Percentiles rank a stretch among this genome's conserved stretches.
Conservation (phyloP, 345 rosid genomes). For the Melastoma malabathricum region DNA sequence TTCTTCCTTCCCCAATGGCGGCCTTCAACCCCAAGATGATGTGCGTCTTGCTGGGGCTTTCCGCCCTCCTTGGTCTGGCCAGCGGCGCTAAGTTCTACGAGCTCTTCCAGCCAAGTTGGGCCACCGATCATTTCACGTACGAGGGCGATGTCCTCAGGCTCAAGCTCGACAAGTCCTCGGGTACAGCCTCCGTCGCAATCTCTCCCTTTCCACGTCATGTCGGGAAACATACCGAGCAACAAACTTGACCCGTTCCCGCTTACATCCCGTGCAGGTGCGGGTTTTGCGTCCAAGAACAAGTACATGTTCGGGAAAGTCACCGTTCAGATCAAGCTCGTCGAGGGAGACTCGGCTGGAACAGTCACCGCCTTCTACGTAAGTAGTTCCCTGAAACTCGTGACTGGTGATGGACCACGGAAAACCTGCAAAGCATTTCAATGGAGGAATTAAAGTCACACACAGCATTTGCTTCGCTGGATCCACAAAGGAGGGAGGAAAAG, state of each 20-base stretch:
- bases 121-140: constrained; percentile 53
- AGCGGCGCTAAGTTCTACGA: constrained; percentile 54
- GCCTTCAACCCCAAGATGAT: constrained; percentile 3
- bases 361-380: constrained; percentile 97
- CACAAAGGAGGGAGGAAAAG: neutral
- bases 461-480: no score
- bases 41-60: constrained; percentile 18
- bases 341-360: constrained; percentile 98
- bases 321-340: constrained; percentile 85
- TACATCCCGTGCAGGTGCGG: constrained; percentile 53
- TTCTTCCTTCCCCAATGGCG: neutral
- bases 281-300: constrained; percentile 80
- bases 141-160: constrained; percentile 82
- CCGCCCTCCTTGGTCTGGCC: constrained; percentile 24
- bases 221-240: neutral
- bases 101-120: constrained; percentile 79
- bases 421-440: neutral
- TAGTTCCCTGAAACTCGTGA: neutral
- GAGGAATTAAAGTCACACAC: neutral
- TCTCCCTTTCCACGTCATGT: neutral
- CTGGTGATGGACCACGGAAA: neutral
- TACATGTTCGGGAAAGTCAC: constrained; percentile 88
- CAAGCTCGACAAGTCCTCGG: constrained; percentile 84
- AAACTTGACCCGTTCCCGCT: neutral
- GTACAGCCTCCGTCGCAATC: constrained; percentile 16